These are phyloP conservation scores for Sodiomyces alkalinus DNA, from an alignment of 2,329 filamentous ascomycete species.

Conservation along the genomic window DNA sequence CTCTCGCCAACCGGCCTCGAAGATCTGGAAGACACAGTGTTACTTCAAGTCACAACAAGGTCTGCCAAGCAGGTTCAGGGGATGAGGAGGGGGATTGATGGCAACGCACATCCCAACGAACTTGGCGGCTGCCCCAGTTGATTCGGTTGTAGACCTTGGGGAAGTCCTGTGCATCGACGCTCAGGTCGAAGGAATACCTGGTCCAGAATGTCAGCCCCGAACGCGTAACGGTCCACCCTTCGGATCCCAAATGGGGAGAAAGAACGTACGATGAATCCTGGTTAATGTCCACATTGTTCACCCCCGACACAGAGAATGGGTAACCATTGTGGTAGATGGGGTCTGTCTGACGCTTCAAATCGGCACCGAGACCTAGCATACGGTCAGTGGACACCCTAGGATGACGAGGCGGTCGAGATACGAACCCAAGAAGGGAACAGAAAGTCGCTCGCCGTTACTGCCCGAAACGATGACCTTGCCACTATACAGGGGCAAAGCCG, in stretches of 20 bases:
- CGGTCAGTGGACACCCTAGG: not conserved
- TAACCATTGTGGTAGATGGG: slow-evolving; percentile 9
- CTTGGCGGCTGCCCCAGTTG: slow-evolving; percentile 10
- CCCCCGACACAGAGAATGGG: slow-evolving; percentile 4
- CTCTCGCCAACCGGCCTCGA: slow-evolving; percentile 21
- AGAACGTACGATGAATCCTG: slow-evolving; percentile 1
- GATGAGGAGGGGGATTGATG: not conserved
- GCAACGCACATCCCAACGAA: slow-evolving; percentile 7
- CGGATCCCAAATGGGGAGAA: too few relatives aligned
- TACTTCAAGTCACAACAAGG: too few relatives aligned
- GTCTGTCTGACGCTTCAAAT: slow-evolving; percentile 10
- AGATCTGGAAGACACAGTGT: slow-evolving; percentile 15
- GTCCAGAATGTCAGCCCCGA: too few relatives aligned
- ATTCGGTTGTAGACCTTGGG: slow-evolving; percentile 9
- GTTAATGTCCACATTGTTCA: slow-evolving; percentile 4
- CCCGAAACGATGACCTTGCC: slow-evolving; percentile 17
- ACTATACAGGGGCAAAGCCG: slow-evolving; percentile 17
- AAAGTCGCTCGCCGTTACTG: slow-evolving; percentile 16
- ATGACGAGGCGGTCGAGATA: too few relatives aligned
- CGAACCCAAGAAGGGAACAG: slow-evolving; percentile 16
- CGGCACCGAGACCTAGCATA: slow-evolving; percentile 9
- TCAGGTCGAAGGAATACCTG: slow-evolving; percentile 7
- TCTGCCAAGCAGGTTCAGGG: too few relatives aligned
- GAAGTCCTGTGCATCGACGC: slow-evolving; percentile 8
- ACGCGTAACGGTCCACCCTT: too few relatives aligned